These are phyloP conservation scores for Fusarium drepaniforme DNA, from an alignment of 2,329 filamentous ascomycete species.

Conservation along the genomic window DNA sequence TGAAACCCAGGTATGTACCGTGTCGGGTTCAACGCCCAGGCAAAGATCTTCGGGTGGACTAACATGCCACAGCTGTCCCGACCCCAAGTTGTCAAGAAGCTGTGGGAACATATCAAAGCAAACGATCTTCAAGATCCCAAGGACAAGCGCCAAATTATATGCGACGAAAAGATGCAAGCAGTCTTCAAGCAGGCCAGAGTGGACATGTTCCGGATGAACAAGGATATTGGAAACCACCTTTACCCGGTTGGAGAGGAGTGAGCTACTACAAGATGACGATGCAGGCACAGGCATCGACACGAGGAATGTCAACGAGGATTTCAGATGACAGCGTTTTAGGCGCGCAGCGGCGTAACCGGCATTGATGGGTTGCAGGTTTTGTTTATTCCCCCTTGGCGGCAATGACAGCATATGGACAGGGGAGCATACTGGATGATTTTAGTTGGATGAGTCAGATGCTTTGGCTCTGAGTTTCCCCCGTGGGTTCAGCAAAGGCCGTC, in stretches of 20 bases:
- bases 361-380: slow-evolving; percentile 42
- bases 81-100: slow-evolving; percentile 94
- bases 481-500: background rate
- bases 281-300: background rate
- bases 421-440: slow-evolving; percentile 33
- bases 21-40: too few relatives aligned
- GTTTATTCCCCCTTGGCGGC: slow-evolving; percentile 38
- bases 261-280: background rate
- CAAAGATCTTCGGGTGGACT: slow-evolving; percentile 1
- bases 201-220: slow-evolving; percentile 99
- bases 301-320: slow-evolving; percentile 22
- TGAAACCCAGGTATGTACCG: slow-evolving; percentile 70
- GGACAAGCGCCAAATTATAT: slow-evolving; percentile 93
- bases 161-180: slow-evolving; percentile 90
- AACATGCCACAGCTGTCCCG: slow-evolving; percentile 77
- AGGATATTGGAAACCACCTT: slow-evolving; percentile 89
- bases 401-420: slow-evolving; percentile 39
- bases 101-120: slow-evolving; percentile 95
- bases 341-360: slow-evolving; percentile 44
- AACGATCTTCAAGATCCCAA: slow-evolving; percentile 89
- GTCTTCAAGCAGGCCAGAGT: slow-evolving; percentile 93
- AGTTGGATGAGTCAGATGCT: slow-evolving; percentile 7
- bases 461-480: background rate
- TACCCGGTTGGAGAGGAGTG: slow-evolving; percentile 78
- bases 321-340: slow-evolving; percentile 42